These are phyloP conservation scores for Incumbomyces lentus DNA, from an alignment of 2,329 filamentous ascomycete genomes.

Conservation along the genomic window DNA sequence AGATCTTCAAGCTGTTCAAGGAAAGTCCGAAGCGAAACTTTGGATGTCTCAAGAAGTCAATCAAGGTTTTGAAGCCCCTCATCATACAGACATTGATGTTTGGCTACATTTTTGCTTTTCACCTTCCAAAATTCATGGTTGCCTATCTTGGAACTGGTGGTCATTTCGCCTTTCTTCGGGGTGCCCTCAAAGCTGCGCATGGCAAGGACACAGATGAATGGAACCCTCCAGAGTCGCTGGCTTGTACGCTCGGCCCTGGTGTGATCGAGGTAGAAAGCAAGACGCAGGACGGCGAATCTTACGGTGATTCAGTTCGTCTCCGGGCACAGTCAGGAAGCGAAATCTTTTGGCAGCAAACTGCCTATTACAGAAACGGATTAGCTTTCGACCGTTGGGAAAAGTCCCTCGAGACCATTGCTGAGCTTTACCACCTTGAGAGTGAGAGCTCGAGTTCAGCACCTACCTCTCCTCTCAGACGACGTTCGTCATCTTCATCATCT, in stretches of 20 bases:
- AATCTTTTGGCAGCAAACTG: constrained; percentile 39
- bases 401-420: constrained; percentile 39
- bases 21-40: constrained; percentile 35
- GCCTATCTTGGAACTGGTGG: constrained; percentile 38
- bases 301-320: constrained; percentile 32
- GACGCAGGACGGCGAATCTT: constrained; percentile 22
- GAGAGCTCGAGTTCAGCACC: constrained; percentile 12
- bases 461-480: constrained; percentile 14
- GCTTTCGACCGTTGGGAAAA: constrained; percentile 40
- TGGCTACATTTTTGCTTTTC: constrained; percentile 47
- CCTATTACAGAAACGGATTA: constrained; percentile 45
- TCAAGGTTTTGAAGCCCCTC: constrained; percentile 36
- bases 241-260: constrained; percentile 43
- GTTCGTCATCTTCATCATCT: constrained; percentile 14
- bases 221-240: constrained; percentile 38
- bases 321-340: constrained; percentile 32
- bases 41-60: constrained; percentile 35
- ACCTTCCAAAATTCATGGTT: constrained; percentile 38
- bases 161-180: constrained; percentile 38
- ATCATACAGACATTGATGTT: constrained; percentile 39
- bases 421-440: constrained; percentile 35
- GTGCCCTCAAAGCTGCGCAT: constrained; percentile 30
- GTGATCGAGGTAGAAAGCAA: constrained; percentile 32
- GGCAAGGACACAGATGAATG: constrained; percentile 27
- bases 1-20: constrained; percentile 42